Conservation (phyloP, 2,329 filamentous ascomycete genomes). For the Diaporthe citriasiana region DNA sequence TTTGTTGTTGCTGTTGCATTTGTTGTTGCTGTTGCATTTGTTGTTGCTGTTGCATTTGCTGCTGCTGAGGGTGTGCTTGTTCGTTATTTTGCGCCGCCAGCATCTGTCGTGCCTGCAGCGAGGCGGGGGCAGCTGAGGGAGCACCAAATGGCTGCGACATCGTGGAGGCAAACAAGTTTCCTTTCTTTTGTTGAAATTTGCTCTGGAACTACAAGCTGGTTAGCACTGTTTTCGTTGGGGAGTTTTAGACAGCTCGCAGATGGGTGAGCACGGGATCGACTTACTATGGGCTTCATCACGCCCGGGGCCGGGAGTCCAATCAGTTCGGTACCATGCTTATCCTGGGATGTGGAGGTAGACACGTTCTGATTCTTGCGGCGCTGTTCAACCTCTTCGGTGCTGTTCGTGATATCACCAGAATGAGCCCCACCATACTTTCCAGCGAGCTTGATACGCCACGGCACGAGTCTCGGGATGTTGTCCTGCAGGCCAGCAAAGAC, state of each 20-base stretch:
- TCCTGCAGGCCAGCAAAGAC: conserved; percentile 69
- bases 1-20: neutral
- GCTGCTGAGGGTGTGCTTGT: neutral
- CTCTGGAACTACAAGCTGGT: neutral
- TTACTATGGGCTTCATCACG: neutral
- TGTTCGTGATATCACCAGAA: conserved; percentile 52
- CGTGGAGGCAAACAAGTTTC: too few species aligned
- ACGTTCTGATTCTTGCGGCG: conserved; percentile 47
- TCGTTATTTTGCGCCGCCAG: too few species aligned
- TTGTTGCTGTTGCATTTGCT: neutral
- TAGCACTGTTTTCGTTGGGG: neutral
- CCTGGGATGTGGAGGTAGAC: neutral
- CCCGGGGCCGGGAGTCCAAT: neutral
- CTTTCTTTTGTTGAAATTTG: too few species aligned
- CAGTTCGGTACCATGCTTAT: neutral
- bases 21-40: neutral
- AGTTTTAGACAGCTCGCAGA: neutral
- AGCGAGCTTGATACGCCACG: conserved; percentile 69
- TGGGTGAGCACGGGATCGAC: neutral
- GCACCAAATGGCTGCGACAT: neutral
- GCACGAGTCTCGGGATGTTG: conserved; percentile 65
- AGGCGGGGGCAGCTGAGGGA: too few species aligned
- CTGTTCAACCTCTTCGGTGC: conserved; percentile 55
- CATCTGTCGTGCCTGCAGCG: neutral
- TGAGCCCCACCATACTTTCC: conserved; percentile 44